Evolutionary conservation across 1,284 basidiomycete genomes (phyloP).

Genomic region (Mycosarcoma maydis): DNA sequence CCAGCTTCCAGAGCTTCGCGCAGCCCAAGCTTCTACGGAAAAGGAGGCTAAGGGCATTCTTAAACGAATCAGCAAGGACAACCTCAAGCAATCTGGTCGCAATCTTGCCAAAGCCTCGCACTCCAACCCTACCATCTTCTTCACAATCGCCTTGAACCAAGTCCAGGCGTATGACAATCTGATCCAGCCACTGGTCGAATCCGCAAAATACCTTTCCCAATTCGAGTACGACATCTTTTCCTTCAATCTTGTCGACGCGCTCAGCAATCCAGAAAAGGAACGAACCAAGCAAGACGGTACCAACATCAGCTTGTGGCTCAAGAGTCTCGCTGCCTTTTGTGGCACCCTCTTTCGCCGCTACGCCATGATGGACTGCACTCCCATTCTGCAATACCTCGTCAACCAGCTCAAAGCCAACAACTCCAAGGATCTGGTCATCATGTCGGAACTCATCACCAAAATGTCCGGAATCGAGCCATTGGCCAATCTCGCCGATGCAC

Average conservation of each 20-base stretch:
- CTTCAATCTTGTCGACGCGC: constrained; percentile 85
- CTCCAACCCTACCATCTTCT: constrained; percentile 91
- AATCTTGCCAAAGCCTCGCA: constrained; percentile 93
- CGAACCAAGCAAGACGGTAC: constrained; percentile 92
- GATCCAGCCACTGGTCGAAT: constrained; percentile 87
- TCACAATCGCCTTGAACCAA: constrained; percentile 87
- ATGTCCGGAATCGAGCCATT: constrained; percentile 87
- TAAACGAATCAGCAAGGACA: constrained; percentile 70
- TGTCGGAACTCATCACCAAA: constrained; percentile 90
- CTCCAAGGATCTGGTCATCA: constrained; percentile 86
- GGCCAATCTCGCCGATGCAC: constrained; percentile 79
- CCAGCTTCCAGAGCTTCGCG: constrained; percentile 68
- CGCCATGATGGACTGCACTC: constrained; percentile 77
- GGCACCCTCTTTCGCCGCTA: constrained; percentile 91
- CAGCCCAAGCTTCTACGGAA: constrained; percentile 71
- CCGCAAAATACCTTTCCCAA: constrained; percentile 85
- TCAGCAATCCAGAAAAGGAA: constrained; percentile 81
- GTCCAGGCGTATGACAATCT: constrained; percentile 97
- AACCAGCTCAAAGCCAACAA: constrained; percentile 79
- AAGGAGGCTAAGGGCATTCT: constrained; percentile 68
- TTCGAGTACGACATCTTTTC: constrained; percentile 94
- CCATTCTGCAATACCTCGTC: constrained; percentile 87
- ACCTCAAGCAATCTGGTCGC: constrained; percentile 81
- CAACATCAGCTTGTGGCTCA: constrained; percentile 89
- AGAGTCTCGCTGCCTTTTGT: constrained; percentile 85